Evolutionary conservation across 2,329 filamentous ascomycete genomes (phyloP).

Genomic region (Ramularia collo-cygni): DNA sequence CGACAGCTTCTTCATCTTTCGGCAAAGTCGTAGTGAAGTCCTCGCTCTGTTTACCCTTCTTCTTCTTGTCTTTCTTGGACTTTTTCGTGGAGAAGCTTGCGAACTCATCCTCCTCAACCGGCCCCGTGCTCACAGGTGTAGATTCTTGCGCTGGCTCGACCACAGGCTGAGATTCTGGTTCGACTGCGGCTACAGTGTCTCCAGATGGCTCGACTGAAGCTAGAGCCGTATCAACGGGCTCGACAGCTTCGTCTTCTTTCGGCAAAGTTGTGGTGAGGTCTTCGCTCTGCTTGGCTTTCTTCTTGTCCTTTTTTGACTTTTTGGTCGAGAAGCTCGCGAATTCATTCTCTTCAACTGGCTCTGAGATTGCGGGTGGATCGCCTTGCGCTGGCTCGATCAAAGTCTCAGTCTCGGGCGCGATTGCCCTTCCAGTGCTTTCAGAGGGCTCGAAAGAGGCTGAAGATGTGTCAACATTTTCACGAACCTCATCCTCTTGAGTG

Average conservation of each 20-base stretch:
- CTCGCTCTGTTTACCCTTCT: slow-evolving; percentile 24
- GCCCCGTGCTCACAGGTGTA: background rate
- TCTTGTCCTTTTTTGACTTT: slow-evolving; percentile 38
- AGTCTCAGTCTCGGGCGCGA: background rate
- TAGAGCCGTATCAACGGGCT: too few species aligned
- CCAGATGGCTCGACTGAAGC: too few species aligned
- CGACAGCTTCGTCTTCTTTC: background rate
- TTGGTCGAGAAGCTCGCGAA: slow-evolving; percentile 20
- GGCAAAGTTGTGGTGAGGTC: too few species aligned
- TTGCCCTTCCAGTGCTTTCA: slow-evolving; percentile 2
- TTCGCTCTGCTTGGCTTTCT: slow-evolving; percentile 30
- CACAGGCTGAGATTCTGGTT: slow-evolving; percentile 4
- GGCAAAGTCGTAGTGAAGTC: background rate
- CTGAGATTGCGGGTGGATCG: background rate
- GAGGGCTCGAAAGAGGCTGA: too few species aligned
- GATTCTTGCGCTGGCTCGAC: too few species aligned
- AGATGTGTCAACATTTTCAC: too few species aligned
- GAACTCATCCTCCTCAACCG: slow-evolving; percentile 18
- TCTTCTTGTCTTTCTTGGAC: slow-evolving; percentile 40
- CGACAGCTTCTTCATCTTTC: background rate
- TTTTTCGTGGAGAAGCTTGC: slow-evolving; percentile 23
- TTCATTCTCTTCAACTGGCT: slow-evolving; percentile 11
- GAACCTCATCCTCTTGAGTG: background rate
- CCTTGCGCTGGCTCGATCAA: background rate
- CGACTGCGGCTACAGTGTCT: slow-evolving; percentile 3